Percentiles rank a stretch among this genome's conserved stretches.
phyloP scores from a whole-genome alignment of 2,329 filamentous ascomycete species.

The Colletotrichum sp. region DNA sequence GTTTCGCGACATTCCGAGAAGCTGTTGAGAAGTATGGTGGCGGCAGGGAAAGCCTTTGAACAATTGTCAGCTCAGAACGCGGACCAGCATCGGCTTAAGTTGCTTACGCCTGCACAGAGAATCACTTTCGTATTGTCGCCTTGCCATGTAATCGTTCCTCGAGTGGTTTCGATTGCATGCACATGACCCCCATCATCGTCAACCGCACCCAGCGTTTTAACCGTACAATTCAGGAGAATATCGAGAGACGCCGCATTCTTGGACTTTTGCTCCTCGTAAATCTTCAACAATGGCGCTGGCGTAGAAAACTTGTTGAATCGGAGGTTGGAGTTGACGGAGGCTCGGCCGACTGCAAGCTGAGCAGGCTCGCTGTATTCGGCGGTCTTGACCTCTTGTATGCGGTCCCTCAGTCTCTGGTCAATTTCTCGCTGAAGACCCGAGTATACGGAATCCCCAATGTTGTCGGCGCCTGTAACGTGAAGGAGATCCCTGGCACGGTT shows the following conservation, averaged over 20 bases:
- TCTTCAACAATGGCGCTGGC: background rate
- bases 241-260: background rate
- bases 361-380: background rate
- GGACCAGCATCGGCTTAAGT: background rate
- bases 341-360: background rate
- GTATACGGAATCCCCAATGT: background rate
- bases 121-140: background rate
- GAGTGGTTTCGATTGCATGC: background rate
- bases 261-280: background rate
- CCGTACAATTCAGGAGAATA: background rate
- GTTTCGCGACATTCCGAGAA: background rate
- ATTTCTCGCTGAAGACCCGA: background rate
- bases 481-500: accelerated
- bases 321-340: accelerated
- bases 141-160: background rate
- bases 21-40: background rate
- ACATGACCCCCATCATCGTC: background rate
- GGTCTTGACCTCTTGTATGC: accelerated
- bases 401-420: background rate
- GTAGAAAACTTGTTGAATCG: background rate
- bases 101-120: background rate
- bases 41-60: background rate
- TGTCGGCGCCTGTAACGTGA: background rate
- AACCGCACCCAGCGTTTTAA: background rate
- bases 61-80: background rate